Base-by-base conservation (phyloP, 371 early-diverging fungal species). In the Haplosporangium sp. region DNA sequence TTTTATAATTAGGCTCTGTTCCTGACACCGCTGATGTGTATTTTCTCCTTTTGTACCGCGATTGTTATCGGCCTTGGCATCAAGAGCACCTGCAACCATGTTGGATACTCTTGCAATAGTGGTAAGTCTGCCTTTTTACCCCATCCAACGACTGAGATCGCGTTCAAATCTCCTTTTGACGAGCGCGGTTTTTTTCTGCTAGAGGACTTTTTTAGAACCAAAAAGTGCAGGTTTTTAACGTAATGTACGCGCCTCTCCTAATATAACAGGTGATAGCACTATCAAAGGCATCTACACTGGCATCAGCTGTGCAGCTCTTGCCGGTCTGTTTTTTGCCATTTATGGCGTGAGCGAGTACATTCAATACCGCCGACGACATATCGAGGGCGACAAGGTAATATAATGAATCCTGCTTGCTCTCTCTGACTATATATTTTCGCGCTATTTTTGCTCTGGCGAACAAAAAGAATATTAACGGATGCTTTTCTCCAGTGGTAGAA, bases 341-440 rank as follows among this genome's bases (percentile, higher is more conserved):
- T 72, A 72, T 18, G 66, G 61, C n/a, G 12, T 52, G 12, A 65
- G 60, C 16, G 73, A 71, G 23, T 64, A 50, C 36, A 21, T 38
- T 8, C 66, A 72, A 18, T 65, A 72, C 45, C 55, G 57, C 43
- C 60, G 62, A 1, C 60, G 73, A 7, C 71, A 71, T 21, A 29
- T 71, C 36, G 55, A 64, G 5, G 71, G 71, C 36, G 65, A 71
- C 51, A 71, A 63, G 67, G 69, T 69, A 62, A 18, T n/a, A n/a
- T n/a, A n/a, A n/a, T n/a, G n/a, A n/a, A n/a, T n/a, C n/a, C n/a
- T n/a, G n/a, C n/a, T n/a, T n/a, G n/a, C n/a, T n/a, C n/a, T n/a
- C n/a, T n/a, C n/a, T n/a, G n/a, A n/a, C n/a, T n/a, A n/a, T n/a
- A n/a, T n/a, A n/a, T n/a, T n/a, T n/a, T n/a, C n/a, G n/a, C n/a